A percentile compares a stretch with the other conserved stretches of the same genome.
phyloP scores from a whole-genome alignment of 1,284 basidiomycete genomes.

The Trichosporon sp. region DNA sequence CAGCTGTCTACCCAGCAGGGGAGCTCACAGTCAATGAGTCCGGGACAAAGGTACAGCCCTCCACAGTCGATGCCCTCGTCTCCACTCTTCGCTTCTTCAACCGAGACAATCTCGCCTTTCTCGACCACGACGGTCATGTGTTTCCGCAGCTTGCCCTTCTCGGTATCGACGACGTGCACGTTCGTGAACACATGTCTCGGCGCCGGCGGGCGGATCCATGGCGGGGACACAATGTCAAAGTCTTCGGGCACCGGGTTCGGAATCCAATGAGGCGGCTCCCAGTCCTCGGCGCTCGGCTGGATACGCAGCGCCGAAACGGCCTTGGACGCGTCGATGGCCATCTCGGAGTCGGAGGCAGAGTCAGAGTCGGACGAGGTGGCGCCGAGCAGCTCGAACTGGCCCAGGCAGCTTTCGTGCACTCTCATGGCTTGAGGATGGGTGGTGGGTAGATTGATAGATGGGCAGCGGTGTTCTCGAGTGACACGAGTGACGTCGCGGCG shows the following conservation, averaged over 20 bases:
- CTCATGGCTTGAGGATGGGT: slow-evolving; percentile 18
- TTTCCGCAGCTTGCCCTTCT: slow-evolving; percentile 34
- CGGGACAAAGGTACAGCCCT: slow-evolving; percentile 58
- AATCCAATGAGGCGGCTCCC: slow-evolving; percentile 43
- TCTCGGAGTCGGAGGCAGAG: neutral
- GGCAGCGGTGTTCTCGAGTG: neutral
- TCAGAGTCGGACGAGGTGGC: neutral
- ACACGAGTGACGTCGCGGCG: slow-evolving; percentile 2
- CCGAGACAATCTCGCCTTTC: slow-evolving; percentile 49
- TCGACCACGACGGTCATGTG: slow-evolving; percentile 51
- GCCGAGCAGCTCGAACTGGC: slow-evolving; percentile 38
- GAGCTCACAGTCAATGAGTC: slow-evolving; percentile 44
- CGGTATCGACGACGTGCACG: slow-evolving; percentile 40
- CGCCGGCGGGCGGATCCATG: slow-evolving; percentile 39
- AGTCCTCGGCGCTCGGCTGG: slow-evolving; percentile 26
- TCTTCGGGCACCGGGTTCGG: slow-evolving; percentile 36
- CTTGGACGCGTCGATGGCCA: slow-evolving; percentile 9
- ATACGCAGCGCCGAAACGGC: slow-evolving; percentile 23
- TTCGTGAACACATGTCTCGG: slow-evolving; percentile 36
- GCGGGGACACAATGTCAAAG: slow-evolving; percentile 35
- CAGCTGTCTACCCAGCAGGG: neutral
- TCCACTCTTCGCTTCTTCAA: slow-evolving; percentile 34
- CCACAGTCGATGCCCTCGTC: slow-evolving; percentile 47
- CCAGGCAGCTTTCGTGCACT: slow-evolving; percentile 31
- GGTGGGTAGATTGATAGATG: neutral